Evolutionary conservation across 2,329 filamentous ascomycete species (phyloP).

Genomic region (Septoria linicola): DNA sequence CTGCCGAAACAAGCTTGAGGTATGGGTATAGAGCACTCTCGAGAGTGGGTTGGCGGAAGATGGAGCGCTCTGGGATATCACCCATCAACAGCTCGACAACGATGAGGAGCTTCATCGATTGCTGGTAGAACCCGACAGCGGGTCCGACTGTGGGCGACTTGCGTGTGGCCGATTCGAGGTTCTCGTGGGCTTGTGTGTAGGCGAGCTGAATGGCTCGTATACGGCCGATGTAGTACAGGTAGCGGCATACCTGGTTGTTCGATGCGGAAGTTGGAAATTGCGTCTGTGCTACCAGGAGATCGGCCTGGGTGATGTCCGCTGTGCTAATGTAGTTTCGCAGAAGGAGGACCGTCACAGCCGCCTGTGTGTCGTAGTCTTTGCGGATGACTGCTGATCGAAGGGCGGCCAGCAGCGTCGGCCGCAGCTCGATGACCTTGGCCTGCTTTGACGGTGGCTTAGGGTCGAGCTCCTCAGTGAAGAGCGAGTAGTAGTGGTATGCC

Average conservation of each 20-base stretch:
- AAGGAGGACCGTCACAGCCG: conserved; percentile 89
- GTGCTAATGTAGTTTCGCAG: conserved; percentile 95
- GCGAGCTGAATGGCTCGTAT: conserved; percentile 94
- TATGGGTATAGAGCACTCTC: conserved; percentile 89
- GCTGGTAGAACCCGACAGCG: conserved; percentile 92
- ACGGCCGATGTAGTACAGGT: conserved; percentile 94
- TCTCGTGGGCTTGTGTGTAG: conserved; percentile 95
- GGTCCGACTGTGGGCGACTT: conserved; percentile 90
- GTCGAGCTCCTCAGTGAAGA: conserved; percentile 89
- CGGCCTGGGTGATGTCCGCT: conserved; percentile 94
- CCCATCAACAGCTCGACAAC: conserved; percentile 98
- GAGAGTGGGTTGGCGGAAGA: conserved; percentile 85
- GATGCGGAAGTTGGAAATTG: conserved; percentile 91
- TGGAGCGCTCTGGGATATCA: conserved; percentile 91
- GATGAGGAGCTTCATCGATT: conserved; percentile 91
- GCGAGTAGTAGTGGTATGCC: conserved; percentile 95
- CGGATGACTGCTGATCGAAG: conserved; percentile 92
- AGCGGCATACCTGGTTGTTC: conserved; percentile 97
- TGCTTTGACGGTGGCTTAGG: conserved; percentile 85
- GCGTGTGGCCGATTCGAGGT: conserved; percentile 86
- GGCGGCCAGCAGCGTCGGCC: conserved; percentile 80
- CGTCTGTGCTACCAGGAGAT: conserved; percentile 91
- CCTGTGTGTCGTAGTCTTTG: conserved; percentile 96
- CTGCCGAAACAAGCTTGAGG: conserved; percentile 88
- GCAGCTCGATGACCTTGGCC: conserved; percentile 81